Base-by-base conservation (phyloP, 768 basidiomycete genomes). In the Lentinula guzmanii region DNA sequence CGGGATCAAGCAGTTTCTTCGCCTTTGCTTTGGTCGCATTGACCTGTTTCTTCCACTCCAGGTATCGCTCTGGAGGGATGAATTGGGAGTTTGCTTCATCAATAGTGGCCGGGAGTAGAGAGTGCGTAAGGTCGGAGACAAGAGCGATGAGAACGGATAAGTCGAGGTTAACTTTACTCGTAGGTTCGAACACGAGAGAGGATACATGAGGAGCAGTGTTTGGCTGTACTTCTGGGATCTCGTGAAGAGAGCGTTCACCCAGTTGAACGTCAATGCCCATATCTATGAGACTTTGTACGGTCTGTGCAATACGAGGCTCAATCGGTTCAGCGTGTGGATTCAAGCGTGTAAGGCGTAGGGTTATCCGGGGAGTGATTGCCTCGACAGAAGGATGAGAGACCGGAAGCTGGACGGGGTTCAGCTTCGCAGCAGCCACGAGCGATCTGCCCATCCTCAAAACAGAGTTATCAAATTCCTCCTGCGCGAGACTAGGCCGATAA, bases 121-220 rank as follows among this genome's bases (percentile, higher is more conserved):
- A 77, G 70, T 95, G 93, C 0, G 90, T 88, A 56, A 92, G 84
- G 64, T 93, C 91, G 10, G 90, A 92, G 46, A 91, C 81, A 33
- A 95, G 79, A 0, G 94, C 93, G 58, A 96, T 89, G 51, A 96
- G 81, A 1, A 90, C 80, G 0, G 91, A 94, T 10, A 96, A 78
- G 68, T 96, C 94, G 37, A 95, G 80, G 65, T 93, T 91, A 71
- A 96, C 78, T 52, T 79, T 74, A 5, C 66, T 66, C 0, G 89
- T 90, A 1, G 88, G 89, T 9, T 69, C 60, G 41, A 81, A 69
- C 51, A 68, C 63, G 15, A 63, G 31, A 55, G 67, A 46, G 11
- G 52, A 54, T 4, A 21, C 41, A 31, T 51, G 37, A 33, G 24
- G 31, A 3, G 35, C 16, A 39, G 39, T 52, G 15, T 10, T 50